Base-by-base conservation (phyloP, 2,329 filamentous ascomycete species). In the Fusarium poae region DNA sequence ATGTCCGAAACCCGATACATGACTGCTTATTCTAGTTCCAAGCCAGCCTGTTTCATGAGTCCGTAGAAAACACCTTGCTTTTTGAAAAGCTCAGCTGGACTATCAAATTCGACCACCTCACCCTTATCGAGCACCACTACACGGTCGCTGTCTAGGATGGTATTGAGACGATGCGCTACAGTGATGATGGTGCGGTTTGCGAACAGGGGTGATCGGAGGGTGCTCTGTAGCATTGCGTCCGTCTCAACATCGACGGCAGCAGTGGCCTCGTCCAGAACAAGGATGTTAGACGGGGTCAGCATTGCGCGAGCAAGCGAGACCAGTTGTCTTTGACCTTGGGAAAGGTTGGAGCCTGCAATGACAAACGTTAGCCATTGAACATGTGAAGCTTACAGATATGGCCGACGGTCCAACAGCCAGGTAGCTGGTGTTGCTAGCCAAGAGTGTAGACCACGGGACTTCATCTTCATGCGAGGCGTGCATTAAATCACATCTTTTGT, bases 81-180 rank as follows among this genome's bases (percentile, higher is more conserved):
- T 79, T 89, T 89, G 67, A 97, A 88, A 60, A 99, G 84, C 67
- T 91, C 89, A 39, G 88, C 84, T 3, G 96, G 96, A 9, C 90
- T 93, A 79, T 97, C 96, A 79, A 97, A 99, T 79, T 99, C 96
- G 50, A 90, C 91, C 42, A 99, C 94, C 74, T 89, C 88, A 43
- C 96, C 96, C 79, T 92, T 91, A 77, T 98, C 94, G 8, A 99
- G 87, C 50, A 99, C 96, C 35, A 99, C 90, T 66, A 99, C 96
- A 51, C 94, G 89, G 81, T 99, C 95, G 65, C 86, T 88, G 78
- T 91, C 89, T 30, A 99, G 86, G 74, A 99, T 98, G 13, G 96
- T 99, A 82, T 98, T 98, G 83, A 99, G 97, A 57, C 96, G 91
- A 82, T 99, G 96, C 27, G 96, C 96, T 75, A 99, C 97, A 1